Evolutionary conservation across 805 yeast genomes (phyloP), one percentile per base, ranked within the genome.

Genomic region (Cyberlindnera samutprakarnensis): DNA sequence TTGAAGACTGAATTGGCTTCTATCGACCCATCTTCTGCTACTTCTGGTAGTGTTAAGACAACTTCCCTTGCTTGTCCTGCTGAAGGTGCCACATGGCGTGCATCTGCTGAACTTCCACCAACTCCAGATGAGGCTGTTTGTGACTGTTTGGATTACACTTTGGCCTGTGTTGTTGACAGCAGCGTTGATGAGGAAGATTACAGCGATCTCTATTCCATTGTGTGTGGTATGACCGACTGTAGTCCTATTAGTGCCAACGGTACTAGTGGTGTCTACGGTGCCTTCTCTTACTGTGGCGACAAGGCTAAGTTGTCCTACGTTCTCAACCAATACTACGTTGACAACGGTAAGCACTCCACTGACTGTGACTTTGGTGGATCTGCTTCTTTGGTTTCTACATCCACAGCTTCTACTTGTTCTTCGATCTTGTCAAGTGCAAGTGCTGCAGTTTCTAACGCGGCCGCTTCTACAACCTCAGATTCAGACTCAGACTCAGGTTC

Each of bases 301-400:
- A 71, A 75, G 62, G 81, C 78, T 33, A 75, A 79, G 62, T 67
- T 84, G 47, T 72, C 79, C 34, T 83, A 57, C 59, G 57, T 81
- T 36, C 59, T 84, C 56, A 77, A 82, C 65, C 56, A 58, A 41
- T 83, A 83, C 66, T 82, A 80, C 59, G 59, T 59, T 34, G 62
- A 60, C 24, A 63, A 78, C 43, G 67, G 64, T 41, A 53, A 55
- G 31, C 41, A 46, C 30, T 35, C 56, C 2, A 56, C 71, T 31
- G 88, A 81, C 36, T 84, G 94, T 63, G 74, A 72, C 56, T 84
- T 81, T 56, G 53, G 53, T 35, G 90, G 94, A 34, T 68, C 78
- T 36, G 92, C 88, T 22, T 50, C 79, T n/a, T 36, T 72, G 33
- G 51, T 53, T 33, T 27, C 59, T 35, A 54, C 70, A 21, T 38